phyloP scores from a whole-genome alignment of 2,329 filamentous ascomycete species.

The Lecanosticta acicola region DNA sequence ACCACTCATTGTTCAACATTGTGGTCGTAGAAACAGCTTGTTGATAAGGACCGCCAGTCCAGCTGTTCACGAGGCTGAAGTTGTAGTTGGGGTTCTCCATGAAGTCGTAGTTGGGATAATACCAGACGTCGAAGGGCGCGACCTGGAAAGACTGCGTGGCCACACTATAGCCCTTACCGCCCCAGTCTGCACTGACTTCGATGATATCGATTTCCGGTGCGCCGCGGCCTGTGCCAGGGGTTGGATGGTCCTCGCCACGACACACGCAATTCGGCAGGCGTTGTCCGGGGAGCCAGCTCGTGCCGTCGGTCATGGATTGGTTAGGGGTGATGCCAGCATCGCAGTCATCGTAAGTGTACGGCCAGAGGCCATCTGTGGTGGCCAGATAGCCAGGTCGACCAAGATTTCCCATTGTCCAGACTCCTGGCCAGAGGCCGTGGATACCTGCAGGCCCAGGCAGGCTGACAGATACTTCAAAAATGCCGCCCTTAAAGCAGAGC shows the following conservation, averaged over 20 bases:
- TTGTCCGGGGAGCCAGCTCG: slow-evolving; percentile 42
- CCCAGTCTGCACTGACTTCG: slow-evolving; percentile 44
- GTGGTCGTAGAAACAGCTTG: slow-evolving; percentile 53
- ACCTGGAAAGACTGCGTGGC: slow-evolving; percentile 47
- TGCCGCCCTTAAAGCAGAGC: slow-evolving; percentile 51
- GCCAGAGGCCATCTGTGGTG: slow-evolving; percentile 52
- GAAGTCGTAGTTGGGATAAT: slow-evolving; percentile 49
- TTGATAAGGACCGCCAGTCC: slow-evolving; percentile 51
- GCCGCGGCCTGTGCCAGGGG: slow-evolving; percentile 43
- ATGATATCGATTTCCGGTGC: slow-evolving; percentile 48
- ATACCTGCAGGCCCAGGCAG: slow-evolving; percentile 47
- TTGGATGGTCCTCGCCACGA: slow-evolving; percentile 43
- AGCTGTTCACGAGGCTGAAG: slow-evolving; percentile 46
- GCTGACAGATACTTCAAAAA: slow-evolving; percentile 49
- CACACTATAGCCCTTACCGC: slow-evolving; percentile 36
- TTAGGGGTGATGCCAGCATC: slow-evolving; percentile 48
- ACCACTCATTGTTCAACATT: slow-evolving; percentile 52
- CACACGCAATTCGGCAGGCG: slow-evolving; percentile 43
- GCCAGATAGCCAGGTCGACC: slow-evolving; percentile 48
- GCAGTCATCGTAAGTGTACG: slow-evolving; percentile 49
- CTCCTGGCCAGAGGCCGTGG: slow-evolving; percentile 49
- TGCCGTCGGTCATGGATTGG: slow-evolving; percentile 41
- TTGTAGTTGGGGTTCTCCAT: slow-evolving; percentile 47
- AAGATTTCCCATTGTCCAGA: slow-evolving; percentile 52
- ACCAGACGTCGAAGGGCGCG: slow-evolving; percentile 47